Conservation (phyloP, 2,329 filamentous ascomycete species). For the Ophiostoma himal-ulmi region DNA sequence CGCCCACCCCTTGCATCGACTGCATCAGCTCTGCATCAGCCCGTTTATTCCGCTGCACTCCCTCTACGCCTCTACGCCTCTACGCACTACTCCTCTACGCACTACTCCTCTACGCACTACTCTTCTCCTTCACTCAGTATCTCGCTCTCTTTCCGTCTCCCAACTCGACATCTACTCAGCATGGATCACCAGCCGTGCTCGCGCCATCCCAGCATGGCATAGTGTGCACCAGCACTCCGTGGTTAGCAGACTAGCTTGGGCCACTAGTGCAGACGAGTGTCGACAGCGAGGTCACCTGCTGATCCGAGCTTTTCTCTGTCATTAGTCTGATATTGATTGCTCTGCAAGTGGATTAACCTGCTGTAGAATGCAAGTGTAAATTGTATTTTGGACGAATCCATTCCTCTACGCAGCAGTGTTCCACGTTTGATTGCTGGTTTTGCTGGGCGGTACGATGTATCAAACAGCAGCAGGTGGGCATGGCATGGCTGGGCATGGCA, state of each 20-base stretch:
- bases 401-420: no score
- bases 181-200: neutral
- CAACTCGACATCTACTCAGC: neutral
- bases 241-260: neutral
- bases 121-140: no score
- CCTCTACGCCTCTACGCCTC: neutral
- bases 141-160: neutral
- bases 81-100: neutral
- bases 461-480: no score
- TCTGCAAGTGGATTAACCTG: neutral
- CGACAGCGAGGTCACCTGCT: conserved; percentile 1
- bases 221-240: neutral
- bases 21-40: neutral
- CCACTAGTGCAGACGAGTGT: neutral
- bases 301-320: neutral
- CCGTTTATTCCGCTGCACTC: neutral
- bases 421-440: no score
- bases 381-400: neutral
- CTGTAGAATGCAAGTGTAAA: conserved; percentile 6
- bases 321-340: neutral
- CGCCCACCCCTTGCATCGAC: neutral
- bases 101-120: neutral
- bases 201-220: conserved; percentile 1
- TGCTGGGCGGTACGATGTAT: no score
- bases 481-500: no score